Base-by-base conservation (phyloP, 805 yeast genomes). In the Grigorovia transvaalensis region DNA sequence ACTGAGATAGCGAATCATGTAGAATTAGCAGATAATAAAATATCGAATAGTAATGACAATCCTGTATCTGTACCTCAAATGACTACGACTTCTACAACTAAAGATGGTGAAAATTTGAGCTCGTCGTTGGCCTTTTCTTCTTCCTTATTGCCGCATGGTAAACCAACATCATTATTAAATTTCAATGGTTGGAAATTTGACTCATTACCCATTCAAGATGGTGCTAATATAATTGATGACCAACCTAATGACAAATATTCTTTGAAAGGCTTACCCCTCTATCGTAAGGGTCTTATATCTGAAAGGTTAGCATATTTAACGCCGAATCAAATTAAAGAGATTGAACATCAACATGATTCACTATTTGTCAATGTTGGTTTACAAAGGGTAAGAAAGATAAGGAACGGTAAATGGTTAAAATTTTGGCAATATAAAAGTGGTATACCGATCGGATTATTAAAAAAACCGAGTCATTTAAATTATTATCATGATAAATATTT, bases 341-440 rank as follows among this genome's bases (percentile, higher is more conserved):
- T 77, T 38, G 81, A 78, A 55, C 74, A 75, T 55, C 55, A 71
- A 7, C 82, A 78, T 53, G 78, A 79, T 44, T 66, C 74, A 9
- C 76, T 77, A 30, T 73, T 73, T 33, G 55, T 74, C 19, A 76
- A 76, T 57, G 71, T 71, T 45, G 71, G 74, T 41, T 56, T 77
- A 46, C 72, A 72, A 54, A 68, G 68, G 47, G 71, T 73, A 15
- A 61, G 81, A 50, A 59, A 67, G 5, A 57, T 71, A 33, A 66
- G 82, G 56, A 63, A 67, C 29, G 69, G 65, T 46, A 79, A 73
- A 59, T 79, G 83, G 83, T 56, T 62, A 20, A 68, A 67, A 57
- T 79, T 74, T 55, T 79, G 75, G 73, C 71, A 68, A 49, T 66
- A 67, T 33, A 75, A 72, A 56, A 59, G 69, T 20, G 80, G 81